Conservation (phyloP, 2,329 filamentous ascomycete genomes). For the Epichloe uncinata region DNA sequence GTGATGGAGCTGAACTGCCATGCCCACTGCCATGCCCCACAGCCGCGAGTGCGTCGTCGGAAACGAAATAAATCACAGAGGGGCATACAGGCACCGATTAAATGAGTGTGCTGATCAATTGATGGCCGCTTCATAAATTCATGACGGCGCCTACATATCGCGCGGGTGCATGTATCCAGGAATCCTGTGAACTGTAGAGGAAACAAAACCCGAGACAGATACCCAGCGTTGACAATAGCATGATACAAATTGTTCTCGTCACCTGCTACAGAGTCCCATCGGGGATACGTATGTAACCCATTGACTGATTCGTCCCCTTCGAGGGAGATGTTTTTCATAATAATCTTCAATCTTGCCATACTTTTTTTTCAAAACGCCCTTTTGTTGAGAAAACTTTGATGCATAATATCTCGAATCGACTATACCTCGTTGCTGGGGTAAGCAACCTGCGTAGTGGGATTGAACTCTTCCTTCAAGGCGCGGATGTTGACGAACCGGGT, state of each 20-base stretch:
- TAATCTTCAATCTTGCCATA: background rate
- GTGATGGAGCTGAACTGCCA: too few relatives aligned
- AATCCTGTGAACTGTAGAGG: too few relatives aligned
- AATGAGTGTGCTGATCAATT: too few relatives aligned
- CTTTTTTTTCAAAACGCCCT: background rate
- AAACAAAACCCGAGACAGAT: background rate
- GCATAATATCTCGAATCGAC: background rate
- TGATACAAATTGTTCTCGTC: background rate
- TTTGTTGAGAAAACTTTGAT: background rate
- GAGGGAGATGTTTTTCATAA: background rate
- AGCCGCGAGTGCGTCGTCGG: too few relatives aligned
- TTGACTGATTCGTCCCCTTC: too few relatives aligned
- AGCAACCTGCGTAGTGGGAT: constrained; percentile 43
- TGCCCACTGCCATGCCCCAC: too few relatives aligned
- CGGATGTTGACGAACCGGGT: constrained; percentile 53
- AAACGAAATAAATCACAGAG: too few relatives aligned
- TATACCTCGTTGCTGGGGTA: constrained; percentile 62
- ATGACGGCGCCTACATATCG: background rate
- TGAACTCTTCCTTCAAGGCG: constrained; percentile 65
- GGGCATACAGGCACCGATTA: too few relatives aligned
- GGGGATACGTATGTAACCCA: background rate
- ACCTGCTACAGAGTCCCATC: too few relatives aligned
- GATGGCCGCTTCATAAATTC: too few relatives aligned
- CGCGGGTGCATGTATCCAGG: background rate
- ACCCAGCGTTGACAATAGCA: background rate